Percentiles rank a stretch among this genome's conserved stretches.
These are phyloP conservation scores for Phalaenopsis equestris DNA, from an alignment of 106 monocot genomes.

Conservation along the genomic window DNA sequence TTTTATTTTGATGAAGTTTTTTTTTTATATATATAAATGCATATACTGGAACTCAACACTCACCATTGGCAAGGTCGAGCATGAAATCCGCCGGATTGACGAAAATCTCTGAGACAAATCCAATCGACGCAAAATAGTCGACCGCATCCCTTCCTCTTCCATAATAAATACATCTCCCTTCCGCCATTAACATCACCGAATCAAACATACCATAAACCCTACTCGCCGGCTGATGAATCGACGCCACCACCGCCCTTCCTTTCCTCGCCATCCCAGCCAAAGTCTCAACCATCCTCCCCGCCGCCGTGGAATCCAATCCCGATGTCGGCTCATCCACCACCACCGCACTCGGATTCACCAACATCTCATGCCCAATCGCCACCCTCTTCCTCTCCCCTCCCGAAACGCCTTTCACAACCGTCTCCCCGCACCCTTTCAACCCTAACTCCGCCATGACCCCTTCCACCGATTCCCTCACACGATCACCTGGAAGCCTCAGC, in stretches of 20 bases:
- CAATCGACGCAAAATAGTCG: constrained; percentile 62
- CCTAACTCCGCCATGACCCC: constrained; percentile 70
- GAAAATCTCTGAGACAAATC: constrained; percentile 52
- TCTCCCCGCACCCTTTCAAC: constrained; percentile 53
- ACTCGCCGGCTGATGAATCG: constrained; percentile 87
- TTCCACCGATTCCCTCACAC: constrained; percentile 32
- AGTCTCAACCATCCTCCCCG: constrained; percentile 47
- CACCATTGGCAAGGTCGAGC: constrained; percentile 95
- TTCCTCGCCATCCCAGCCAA: constrained; percentile 44
- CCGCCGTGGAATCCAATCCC: constrained; percentile 80
- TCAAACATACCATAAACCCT: constrained; percentile 77
- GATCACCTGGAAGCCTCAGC: constrained; percentile 44
- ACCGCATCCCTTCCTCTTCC: constrained; percentile 60
- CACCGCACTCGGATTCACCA: constrained; percentile 73
- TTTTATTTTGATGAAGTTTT: too few relatives aligned
- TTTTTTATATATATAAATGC: too few relatives aligned
- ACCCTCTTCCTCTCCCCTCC: constrained; percentile 92
- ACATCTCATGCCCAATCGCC: constrained; percentile 80
- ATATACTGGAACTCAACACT: background rate
- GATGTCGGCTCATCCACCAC: constrained; percentile 91
- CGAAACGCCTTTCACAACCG: constrained; percentile 66
- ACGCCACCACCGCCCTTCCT: constrained; percentile 57
- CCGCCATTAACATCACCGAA: constrained; percentile 61
- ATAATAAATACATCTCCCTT: constrained; percentile 64
- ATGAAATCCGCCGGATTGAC: constrained; percentile 98